Conservation (phyloP, 495 filamentous ascomycete species). For the Sabuloglossum arenarium region DNA sequence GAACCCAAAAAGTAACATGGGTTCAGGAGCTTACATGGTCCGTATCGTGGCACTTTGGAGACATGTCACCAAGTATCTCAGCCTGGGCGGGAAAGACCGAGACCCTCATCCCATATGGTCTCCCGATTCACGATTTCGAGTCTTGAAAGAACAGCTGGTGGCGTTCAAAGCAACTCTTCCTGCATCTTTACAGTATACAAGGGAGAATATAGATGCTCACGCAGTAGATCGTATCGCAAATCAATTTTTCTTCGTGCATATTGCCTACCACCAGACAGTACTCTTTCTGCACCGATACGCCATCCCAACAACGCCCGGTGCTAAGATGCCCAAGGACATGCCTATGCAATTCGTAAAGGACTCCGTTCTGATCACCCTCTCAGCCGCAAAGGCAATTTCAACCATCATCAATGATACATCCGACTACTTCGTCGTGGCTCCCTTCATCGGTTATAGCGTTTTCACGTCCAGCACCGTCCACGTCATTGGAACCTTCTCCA, state of each 20-base stretch:
- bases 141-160: slow-evolving; percentile 48
- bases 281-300: slow-evolving; percentile 83
- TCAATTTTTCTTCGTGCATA: slow-evolving; percentile 87
- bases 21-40: slow-evolving; percentile 80
- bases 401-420: slow-evolving; percentile 60
- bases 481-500: slow-evolving; percentile 76
- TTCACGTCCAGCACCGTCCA: slow-evolving; percentile 86
- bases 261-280: slow-evolving; percentile 71
- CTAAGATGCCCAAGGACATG: slow-evolving; percentile 46
- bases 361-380: slow-evolving; percentile 53
- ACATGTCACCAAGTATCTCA: slow-evolving; percentile 70
- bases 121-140: slow-evolving; percentile 49
- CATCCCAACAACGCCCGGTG: slow-evolving; percentile 47
- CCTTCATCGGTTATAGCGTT: slow-evolving; percentile 86
- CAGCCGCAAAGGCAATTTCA: slow-evolving; percentile 81
- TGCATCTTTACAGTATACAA: slow-evolving; percentile 42
- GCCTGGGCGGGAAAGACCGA: slow-evolving; percentile 70
- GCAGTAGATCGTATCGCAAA: slow-evolving; percentile 68
- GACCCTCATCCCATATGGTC: slow-evolving; percentile 66
- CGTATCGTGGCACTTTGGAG: slow-evolving; percentile 78
- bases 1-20: slow-evolving; percentile 71
- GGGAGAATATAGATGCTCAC: slow-evolving; percentile 70
- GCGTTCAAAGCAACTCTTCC: slow-evolving; percentile 53
- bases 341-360: slow-evolving; percentile 63
- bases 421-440: slow-evolving; percentile 62